Evolutionary conservation across 2,329 filamentous ascomycete species (phyloP), one percentile per base, ranked within the genome.

Genomic region (Clonostachys rosea): DNA sequence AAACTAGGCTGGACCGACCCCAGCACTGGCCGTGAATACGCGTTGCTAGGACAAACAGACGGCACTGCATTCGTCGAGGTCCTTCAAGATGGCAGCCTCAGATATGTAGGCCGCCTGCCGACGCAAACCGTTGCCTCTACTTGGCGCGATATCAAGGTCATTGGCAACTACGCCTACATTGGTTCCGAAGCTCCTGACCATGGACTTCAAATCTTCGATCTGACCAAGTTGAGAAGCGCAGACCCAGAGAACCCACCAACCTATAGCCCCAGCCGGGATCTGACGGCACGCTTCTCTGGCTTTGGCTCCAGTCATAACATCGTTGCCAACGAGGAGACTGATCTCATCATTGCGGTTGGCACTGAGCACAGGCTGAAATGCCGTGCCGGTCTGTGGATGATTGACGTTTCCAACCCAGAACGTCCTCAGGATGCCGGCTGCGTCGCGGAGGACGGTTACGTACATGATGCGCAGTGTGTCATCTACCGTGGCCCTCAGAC

Each of bases 151-250:
- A 69, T 71, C 55, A 64, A 65, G 43, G 66, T 68, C 16, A 65
- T 65, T 33, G 59, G 56, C 33, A 52, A 65, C 54, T 55, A 58
- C 45, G 59, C 56, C 49, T 62, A 69, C 49, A 68, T 71, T 34
- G 68, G 68, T 8, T 62, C 64, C 40, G 68, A 71, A 52, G 71
- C 76, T 1, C 50, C 54, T 7, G 59, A 65, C 46, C 81, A 84
- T 56, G 76, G 77, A 43, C 70, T 85, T 20, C 81, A 85, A 59
- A 75, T 84, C 58, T 85, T 85, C 53, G 80, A 85, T 57, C 70
- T 83, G 69, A 76, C 66, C 54, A 82, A 64, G 66, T 68, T 81
- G 4, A 58, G 74, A 34, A 59, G 60, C 20, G 54, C 76, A 42
- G 62, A 73, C 55, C 64, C 69, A 1, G 52, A 66, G 12, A 63